Percentiles rank a stretch among this genome's conserved stretches.
These are phyloP conservation scores for Fusarium circinatum DNA, from an alignment of 2,329 filamentous ascomycete genomes.

Conservation along the genomic window DNA sequence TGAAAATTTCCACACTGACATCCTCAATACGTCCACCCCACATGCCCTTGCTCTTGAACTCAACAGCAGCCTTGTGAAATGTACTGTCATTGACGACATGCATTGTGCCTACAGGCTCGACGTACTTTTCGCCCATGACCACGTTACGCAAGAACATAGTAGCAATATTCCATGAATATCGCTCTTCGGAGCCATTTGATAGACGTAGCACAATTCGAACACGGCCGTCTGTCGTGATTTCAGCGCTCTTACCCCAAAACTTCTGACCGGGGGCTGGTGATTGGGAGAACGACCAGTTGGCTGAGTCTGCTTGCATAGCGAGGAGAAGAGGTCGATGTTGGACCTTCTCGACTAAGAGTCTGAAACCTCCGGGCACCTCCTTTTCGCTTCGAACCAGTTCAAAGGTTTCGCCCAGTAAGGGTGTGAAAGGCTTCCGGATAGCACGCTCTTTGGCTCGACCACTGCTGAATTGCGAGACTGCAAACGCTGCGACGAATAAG, in stretches of 20 bases:
- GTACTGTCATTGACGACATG: conserved; percentile 84
- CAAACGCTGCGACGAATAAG: conserved; percentile 88
- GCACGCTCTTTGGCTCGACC: conserved; percentile 88
- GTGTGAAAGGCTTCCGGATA: conserved; percentile 96
- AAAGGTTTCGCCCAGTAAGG: conserved; percentile 94
- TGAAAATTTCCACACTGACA: conserved; percentile 79
- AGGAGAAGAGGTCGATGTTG: conserved; percentile 91
- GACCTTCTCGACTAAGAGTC: conserved; percentile 95
- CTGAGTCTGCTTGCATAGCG: conserved; percentile 90
- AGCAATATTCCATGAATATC: conserved; percentile 88
- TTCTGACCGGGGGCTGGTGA: conserved; percentile 91
- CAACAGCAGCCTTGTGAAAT: conserved; percentile 83
- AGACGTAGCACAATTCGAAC: conserved; percentile 78
- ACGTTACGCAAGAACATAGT: conserved; percentile 95
- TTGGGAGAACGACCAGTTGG: conserved; percentile 87
- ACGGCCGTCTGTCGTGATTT: conserved; percentile 92
- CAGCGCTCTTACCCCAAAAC: conserved; percentile 97
- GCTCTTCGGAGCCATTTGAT: conserved; percentile 75
- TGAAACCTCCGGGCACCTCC: conserved; percentile 77
- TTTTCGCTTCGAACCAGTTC: conserved; percentile 89
- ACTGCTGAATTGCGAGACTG: conserved; percentile 85
- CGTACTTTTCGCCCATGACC: conserved; percentile 97
- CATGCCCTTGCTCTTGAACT: conserved; percentile 96
- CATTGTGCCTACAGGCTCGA: conserved; percentile 94
- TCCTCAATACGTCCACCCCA: conserved; percentile 96